Evolutionary conservation across 192 early-diverging fungal genomes (phyloP).

Genomic region (Tieghemiomyces parasiticus): DNA sequence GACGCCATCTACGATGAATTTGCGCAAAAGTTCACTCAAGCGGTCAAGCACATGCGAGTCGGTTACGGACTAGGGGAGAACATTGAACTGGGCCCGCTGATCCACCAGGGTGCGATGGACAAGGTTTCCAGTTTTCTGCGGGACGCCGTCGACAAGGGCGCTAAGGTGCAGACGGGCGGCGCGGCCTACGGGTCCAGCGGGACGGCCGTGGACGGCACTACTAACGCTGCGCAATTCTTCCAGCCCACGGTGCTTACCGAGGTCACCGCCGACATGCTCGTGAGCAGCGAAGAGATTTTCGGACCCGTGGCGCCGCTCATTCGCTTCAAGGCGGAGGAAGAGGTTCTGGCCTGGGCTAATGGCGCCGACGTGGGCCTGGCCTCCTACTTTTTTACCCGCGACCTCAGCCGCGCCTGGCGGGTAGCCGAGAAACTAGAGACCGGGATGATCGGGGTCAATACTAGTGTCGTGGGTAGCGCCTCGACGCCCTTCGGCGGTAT

Average conservation of each 20-base stretch:
- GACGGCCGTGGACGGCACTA: neutral
- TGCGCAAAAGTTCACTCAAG: conserved; percentile 40
- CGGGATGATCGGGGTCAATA: conserved; percentile 88
- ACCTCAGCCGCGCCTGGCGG: conserved; percentile 57
- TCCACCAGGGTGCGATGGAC: conserved; percentile 45
- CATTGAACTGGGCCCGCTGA: conserved; percentile 67
- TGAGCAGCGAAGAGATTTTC: conserved; percentile 75
- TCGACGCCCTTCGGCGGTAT: conserved; percentile 15
- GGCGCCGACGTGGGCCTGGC: conserved; percentile 58
- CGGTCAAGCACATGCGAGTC: conserved; percentile 38
- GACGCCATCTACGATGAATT: conserved; percentile 47
- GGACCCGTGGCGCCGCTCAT: conserved; percentile 75
- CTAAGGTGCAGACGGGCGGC: conserved; percentile 52
- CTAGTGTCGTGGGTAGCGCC: conserved; percentile 35
- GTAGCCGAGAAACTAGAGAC: conserved; percentile 67
- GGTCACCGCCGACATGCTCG: conserved; percentile 49
- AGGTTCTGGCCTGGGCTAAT: conserved; percentile 66
- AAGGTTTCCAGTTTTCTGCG: conserved; percentile 54
- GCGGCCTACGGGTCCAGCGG: conserved; percentile 14
- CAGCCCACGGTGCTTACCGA: conserved; percentile 64
- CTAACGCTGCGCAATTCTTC: conserved; percentile 50
- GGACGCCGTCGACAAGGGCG: conserved; percentile 60
- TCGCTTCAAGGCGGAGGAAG: conserved; percentile 61
- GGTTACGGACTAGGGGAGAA: conserved; percentile 56
- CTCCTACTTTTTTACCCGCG: conserved; percentile 68